Percentiles rank a stretch among this genome's conserved stretches.
phyloP scores from a whole-genome alignment of 2,329 filamentous ascomycete species.

The Pestalotiopsis sp. region DNA sequence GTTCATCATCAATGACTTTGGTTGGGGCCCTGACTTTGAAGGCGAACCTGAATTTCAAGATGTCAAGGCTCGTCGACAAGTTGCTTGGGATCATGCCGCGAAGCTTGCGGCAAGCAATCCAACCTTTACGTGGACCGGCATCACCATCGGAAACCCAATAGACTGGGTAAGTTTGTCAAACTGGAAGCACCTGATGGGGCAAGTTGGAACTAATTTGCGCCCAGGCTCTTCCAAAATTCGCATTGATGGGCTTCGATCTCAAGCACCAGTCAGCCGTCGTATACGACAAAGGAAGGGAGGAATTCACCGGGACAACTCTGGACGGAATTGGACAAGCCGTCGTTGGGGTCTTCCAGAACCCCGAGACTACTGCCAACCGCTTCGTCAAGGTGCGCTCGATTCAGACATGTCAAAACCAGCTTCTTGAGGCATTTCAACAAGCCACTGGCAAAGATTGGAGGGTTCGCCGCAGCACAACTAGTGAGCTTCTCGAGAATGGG shows the following conservation, averaged over 20 bases:
- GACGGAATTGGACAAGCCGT: conserved; percentile 30
- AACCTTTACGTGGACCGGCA: conserved; percentile 31
- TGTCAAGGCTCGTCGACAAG: conserved; percentile 20
- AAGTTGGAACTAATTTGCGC: not conserved
- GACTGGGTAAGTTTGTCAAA: conserved; percentile 29
- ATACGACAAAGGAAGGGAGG: conserved; percentile 28
- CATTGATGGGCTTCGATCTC: conserved; percentile 32
- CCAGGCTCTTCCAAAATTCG: conserved; percentile 22
- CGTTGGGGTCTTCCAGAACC: conserved; percentile 7
- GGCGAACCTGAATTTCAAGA: conserved; percentile 27
- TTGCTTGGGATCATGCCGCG: conserved; percentile 25
- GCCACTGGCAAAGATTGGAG: conserved; percentile 24
- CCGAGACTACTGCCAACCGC: conserved; percentile 23
- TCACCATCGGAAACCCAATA: conserved; percentile 33
- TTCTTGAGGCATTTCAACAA: conserved; percentile 28
- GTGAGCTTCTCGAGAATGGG: conserved; percentile 22
- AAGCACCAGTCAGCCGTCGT: conserved; percentile 23
- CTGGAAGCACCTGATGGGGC: not conserved
- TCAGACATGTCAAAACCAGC: conserved; percentile 24
- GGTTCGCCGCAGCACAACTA: conserved; percentile 18
- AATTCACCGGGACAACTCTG: conserved; percentile 31
- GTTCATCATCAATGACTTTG: conserved; percentile 33
- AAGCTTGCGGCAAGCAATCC: conserved; percentile 20
- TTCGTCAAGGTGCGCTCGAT: conserved; percentile 31
- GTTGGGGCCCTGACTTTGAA: conserved; percentile 27